phyloP scores from a whole-genome alignment of 305 asterid species.

The Andrographis paniculata region DNA sequence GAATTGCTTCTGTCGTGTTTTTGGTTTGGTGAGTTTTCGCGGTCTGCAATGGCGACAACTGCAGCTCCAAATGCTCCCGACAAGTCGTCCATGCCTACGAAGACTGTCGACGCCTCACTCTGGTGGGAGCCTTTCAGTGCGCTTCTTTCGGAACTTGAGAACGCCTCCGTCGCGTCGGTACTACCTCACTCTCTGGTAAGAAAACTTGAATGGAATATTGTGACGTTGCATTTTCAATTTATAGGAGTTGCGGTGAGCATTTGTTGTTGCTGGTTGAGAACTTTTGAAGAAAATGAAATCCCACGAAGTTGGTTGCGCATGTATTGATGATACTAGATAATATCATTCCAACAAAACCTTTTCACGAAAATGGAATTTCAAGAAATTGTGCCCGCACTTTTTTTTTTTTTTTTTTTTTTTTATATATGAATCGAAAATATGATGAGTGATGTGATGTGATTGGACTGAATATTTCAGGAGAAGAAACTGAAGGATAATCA shows the following conservation, averaged over 20 bases:
- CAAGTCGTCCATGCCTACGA: constrained; percentile 23
- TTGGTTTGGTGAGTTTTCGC: constrained; percentile 1
- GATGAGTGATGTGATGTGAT: constrained; percentile 12
- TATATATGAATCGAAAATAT: no score
- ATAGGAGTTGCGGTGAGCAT: neutral
- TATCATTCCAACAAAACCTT: no score
- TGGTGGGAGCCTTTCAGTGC: constrained; percentile 88
- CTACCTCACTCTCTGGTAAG: constrained; percentile 52
- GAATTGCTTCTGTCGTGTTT: neutral
- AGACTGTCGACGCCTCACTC: constrained; percentile 56
- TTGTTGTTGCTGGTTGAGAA: no score
- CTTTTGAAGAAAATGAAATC: no score
- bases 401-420: neutral
- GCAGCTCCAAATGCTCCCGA: constrained; percentile 22
- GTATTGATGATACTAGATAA: no score
- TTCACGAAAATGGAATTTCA: neutral
- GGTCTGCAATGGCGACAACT: constrained; percentile 32
- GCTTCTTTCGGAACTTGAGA: constrained; percentile 64
- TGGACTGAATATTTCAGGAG: constrained; percentile 43
- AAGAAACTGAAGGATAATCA: constrained; percentile 68
- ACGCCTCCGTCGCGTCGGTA: constrained; percentile 42
- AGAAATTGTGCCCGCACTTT: neutral
- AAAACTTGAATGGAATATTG: neutral
- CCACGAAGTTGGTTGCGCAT: neutral
- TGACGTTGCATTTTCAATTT: neutral